Conservation (phyloP, 1,284 basidiomycete genomes). For the Cryptococcus maquisensis region DNA sequence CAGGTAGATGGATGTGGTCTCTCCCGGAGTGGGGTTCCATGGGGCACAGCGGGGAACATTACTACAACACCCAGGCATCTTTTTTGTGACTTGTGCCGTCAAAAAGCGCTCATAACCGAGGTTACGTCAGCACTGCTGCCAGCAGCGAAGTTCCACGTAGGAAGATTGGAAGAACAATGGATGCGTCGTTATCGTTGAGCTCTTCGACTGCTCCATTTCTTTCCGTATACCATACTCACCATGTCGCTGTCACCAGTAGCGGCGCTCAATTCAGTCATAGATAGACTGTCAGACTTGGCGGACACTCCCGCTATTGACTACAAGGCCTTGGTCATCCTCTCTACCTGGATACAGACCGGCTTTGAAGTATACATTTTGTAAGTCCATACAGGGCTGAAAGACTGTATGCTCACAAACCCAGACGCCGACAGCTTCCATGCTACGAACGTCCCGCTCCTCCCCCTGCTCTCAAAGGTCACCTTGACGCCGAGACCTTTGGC, state of each 20-base stretch:
- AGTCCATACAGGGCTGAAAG: not conserved
- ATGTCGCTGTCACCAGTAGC: conserved; percentile 18
- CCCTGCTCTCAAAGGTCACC: conserved; percentile 65
- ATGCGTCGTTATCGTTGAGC: not conserved
- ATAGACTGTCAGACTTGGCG: conserved; percentile 23
- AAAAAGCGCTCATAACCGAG: too few relatives aligned
- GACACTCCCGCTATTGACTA: conserved; percentile 39
- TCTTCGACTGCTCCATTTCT: not conserved
- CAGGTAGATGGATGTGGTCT: too few relatives aligned
- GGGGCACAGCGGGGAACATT: too few relatives aligned
- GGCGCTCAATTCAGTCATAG: conserved; percentile 25
- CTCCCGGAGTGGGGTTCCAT: too few relatives aligned
- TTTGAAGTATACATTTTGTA: conserved; percentile 40
- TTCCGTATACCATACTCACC: not conserved
- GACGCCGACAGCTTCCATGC: conserved; percentile 69
- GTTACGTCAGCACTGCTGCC: too few relatives aligned
- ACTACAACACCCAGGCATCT: too few relatives aligned
- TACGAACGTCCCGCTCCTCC: conserved; percentile 78
- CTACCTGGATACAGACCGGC: conserved; percentile 28
- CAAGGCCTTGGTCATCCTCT: conserved; percentile 22
- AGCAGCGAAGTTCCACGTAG: not conserved
- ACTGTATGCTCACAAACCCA: conserved; percentile 3
- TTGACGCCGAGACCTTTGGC: conserved; percentile 67
- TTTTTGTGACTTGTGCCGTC: too few relatives aligned
- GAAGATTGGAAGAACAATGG: not conserved